phyloP scores from a whole-genome alignment of 257 asterid genomes.

The Rehmannia glutinosa region DNA sequence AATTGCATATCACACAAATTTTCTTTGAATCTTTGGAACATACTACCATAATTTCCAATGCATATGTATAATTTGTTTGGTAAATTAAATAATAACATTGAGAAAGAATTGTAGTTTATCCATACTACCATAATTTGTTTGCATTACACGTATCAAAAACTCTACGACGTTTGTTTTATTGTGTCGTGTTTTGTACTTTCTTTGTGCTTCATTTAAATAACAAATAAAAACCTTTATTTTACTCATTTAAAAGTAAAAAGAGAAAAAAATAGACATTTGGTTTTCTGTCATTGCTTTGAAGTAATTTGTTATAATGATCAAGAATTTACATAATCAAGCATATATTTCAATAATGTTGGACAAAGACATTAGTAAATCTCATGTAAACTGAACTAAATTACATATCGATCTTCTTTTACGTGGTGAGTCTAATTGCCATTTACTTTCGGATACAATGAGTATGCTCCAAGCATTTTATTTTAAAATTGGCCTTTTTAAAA shows the following conservation, averaged over 20 bases:
- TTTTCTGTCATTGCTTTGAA: no score
- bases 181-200: background rate
- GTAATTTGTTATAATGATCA: background rate
- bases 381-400: background rate
- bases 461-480: no score
- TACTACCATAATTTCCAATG: no score
- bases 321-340: background rate
- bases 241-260: background rate
- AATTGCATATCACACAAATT: no score
- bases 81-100: background rate
- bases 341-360: background rate
- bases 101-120: background rate
- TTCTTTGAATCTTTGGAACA: no score
- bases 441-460: no score
- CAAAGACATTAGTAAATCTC: constrained; percentile 3
- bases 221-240: background rate
- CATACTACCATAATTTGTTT: background rate
- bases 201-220: background rate
- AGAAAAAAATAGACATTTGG: background rate
- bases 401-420: no score
- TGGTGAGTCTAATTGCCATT: no score
- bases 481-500: no score
- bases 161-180: background rate
- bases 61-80: no score
- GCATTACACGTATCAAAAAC: background rate